phyloP scores from a whole-genome alignment of 345 rosid species.

The Hibiscus tridactylites region DNA sequence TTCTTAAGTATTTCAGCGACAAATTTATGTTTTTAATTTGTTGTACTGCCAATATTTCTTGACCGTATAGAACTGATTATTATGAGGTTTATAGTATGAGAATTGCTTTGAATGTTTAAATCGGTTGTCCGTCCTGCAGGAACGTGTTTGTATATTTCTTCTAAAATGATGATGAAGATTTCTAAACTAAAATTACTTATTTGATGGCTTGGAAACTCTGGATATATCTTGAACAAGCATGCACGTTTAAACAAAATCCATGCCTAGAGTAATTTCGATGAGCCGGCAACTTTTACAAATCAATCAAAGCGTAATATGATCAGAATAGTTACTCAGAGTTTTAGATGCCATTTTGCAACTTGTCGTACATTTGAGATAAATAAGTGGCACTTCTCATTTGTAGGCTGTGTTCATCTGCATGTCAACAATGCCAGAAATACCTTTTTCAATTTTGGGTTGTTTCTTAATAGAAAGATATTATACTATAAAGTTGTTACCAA shows the following conservation, averaged over 20 bases:
- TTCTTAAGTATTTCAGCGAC: not conserved
- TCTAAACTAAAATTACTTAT: not conserved
- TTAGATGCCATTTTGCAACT: not conserved
- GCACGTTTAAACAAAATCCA: not conserved
- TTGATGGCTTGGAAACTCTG: constrained; percentile 1
- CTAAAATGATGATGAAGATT: not conserved
- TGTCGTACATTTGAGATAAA: not conserved
- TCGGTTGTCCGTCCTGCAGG: not conserved
- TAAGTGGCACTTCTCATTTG: not conserved
- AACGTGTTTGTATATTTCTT: not conserved
- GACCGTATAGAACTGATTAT: not conserved
- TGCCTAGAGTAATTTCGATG: not conserved
- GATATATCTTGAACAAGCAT: not conserved
- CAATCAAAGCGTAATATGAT: not conserved
- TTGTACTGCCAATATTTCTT: not conserved
- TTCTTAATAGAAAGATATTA: too few relatives aligned
- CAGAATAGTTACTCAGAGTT: not conserved
- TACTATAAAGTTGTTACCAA: too few relatives aligned
- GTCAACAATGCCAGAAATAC: not conserved
- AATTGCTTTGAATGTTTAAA: not conserved
- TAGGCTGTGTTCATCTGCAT: not conserved
- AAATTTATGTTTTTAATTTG: not conserved
- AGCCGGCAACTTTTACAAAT: not conserved
- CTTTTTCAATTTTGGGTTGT: not conserved
- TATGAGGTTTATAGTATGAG: not conserved